Conservation (phyloP, 805 yeast species). For the Priceomyces fermenticarens region DNA sequence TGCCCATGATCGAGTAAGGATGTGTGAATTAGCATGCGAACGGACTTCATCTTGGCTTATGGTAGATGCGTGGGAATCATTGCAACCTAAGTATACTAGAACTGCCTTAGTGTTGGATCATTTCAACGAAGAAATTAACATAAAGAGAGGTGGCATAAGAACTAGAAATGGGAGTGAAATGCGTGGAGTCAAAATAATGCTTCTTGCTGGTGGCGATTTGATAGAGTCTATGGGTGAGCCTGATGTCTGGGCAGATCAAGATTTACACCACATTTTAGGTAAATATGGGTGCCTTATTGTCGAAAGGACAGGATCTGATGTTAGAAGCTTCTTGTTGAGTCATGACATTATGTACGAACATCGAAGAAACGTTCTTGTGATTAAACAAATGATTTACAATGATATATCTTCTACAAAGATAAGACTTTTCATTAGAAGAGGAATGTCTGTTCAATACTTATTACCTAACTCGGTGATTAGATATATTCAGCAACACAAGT, state of each 20-base stretch:
- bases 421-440: conserved; percentile 84
- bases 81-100: conserved; percentile 86
- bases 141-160: conserved; percentile 80
- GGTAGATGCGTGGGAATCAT: conserved; percentile 99
- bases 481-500: conserved; percentile 87
- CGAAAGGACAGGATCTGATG: conserved; percentile 96
- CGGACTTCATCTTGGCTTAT: conserved; percentile 95
- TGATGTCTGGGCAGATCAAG: conserved; percentile 97
- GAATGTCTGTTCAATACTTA: conserved; percentile 94
- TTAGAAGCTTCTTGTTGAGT: conserved; percentile 81
- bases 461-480: conserved; percentile 93
- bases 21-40: conserved; percentile 98
- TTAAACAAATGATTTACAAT: conserved; percentile 93
- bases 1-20: conserved; percentile 84
- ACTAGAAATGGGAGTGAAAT: conserved; percentile 51
- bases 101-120: conserved; percentile 96
- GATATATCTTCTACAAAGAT: conserved; percentile 96
- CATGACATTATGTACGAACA: conserved; percentile 99
- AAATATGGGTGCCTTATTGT: conserved; percentile 95
- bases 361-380: conserved; percentile 86
- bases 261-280: conserved; percentile 91
- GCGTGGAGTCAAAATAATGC: conserved; percentile 90
- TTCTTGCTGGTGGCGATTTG: conserved; percentile 95
- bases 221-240: conserved; percentile 99
- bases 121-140: conserved; percentile 91